Base-by-base conservation (phyloP, 2,329 filamentous ascomycete species). In the Didymella segeticola region DNA sequence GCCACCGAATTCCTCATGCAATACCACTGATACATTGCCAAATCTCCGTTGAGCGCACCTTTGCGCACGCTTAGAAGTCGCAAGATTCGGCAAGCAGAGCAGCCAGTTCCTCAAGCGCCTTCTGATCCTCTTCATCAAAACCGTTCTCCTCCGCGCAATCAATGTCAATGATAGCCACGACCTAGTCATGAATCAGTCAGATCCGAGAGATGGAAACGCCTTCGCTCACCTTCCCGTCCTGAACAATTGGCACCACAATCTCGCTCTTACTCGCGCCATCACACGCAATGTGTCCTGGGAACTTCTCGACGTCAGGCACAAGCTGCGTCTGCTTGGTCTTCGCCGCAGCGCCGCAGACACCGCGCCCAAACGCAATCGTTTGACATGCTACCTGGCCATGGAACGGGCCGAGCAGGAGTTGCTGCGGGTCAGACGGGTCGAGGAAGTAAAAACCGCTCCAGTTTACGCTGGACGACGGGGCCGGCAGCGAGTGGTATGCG, bases 271-370 rank as follows among this genome's bases (percentile, higher is more conserved):
- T 90, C 52, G 85, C 87, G 4, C 84, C 83, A 72, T 95, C 90
- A 71, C 90, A 93, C 9, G 90, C 89, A 68, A 95, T 93, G 70
- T 93, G 90, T 2, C 89, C 90, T 0, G 89, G 88, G 67, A 93
- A 93, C 45, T 77, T 68, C 36, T 90, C 86, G 7, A 95, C 89
- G 71, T 95, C 86, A 11, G 79, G 76, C 0, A 82, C 79, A 2
- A 92, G 71, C 75, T 90, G 88, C 10, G 89, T 92, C 54, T 76
- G 69, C 37, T 75, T 75, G 3, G 78, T 82, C 20, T 80, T 69
- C 1, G 89, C 90, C 0, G 89, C 89, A 6, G 84, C 77, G 2
- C 90, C 90, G 71, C 90, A 93, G 5, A 95, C 90, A 25, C 90
- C 90, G 34, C 83, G 82, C 8, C 87, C 86, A 58, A 92, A 89